Evolutionary conservation across 306 rosid genomes (phyloP).

Genomic region (Canavalia gladiata): DNA sequence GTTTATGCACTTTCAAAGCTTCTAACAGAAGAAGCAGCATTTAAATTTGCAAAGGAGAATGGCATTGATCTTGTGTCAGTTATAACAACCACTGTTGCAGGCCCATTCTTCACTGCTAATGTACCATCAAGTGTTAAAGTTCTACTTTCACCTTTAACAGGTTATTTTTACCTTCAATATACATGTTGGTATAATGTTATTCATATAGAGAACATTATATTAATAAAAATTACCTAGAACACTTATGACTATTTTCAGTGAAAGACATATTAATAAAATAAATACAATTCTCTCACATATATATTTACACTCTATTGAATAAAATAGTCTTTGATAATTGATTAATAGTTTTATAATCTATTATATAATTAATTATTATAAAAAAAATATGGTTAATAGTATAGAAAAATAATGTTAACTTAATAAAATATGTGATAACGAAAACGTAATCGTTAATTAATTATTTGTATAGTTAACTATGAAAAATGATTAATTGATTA

Average conservation of each 20-base stretch:
- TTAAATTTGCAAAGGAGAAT: slow-evolving; percentile 74
- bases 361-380: too few species aligned
- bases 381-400: too few species aligned
- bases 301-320: too few species aligned
- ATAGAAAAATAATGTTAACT: too few species aligned
- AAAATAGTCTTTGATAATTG: too few species aligned
- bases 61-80: slow-evolving; percentile 71
- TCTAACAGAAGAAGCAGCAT: slow-evolving; percentile 77
- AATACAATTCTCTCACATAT: too few species aligned
- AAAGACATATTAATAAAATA: neutral
- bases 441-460: too few species aligned
- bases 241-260: neutral
- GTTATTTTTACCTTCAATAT: slow-evolving; percentile 45
- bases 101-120: slow-evolving; percentile 72
- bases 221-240: too few species aligned
- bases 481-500: too few species aligned
- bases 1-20: slow-evolving; percentile 78
- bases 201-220: neutral
- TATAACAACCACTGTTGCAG: slow-evolving; percentile 79
- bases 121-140: slow-evolving; percentile 78
- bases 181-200: neutral
- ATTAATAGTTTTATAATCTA: too few species aligned
- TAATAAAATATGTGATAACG: too few species aligned
- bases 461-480: too few species aligned
- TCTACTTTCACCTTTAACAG: slow-evolving; percentile 76